phyloP scores from a whole-genome alignment of 176 grass and related monocot genomes.

The Carex cristatella region DNA sequence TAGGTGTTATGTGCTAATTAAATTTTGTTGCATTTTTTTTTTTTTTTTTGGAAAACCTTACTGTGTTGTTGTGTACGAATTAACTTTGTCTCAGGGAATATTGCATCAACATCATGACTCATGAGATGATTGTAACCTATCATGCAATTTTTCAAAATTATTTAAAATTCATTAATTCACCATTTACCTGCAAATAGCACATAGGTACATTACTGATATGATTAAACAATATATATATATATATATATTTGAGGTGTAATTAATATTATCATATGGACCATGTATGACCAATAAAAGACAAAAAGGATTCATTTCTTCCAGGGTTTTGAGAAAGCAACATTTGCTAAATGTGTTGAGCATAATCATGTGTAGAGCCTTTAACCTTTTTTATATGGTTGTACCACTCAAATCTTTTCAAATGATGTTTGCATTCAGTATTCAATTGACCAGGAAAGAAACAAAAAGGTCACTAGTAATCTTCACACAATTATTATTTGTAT shows the following conservation, averaged over 20 bases:
- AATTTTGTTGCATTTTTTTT: background rate
- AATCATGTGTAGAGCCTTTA: background rate
- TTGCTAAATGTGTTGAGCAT: background rate
- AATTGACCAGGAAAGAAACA: conserved; percentile 5
- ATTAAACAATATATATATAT: background rate
- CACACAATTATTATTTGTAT: background rate
- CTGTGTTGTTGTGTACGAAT: background rate
- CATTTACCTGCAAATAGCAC: background rate
- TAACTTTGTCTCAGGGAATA: background rate
- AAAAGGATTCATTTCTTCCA: conserved; percentile 15
- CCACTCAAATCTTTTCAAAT: background rate
- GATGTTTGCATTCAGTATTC: background rate
- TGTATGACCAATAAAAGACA: background rate
- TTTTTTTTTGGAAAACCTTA: background rate
- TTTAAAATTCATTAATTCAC: background rate
- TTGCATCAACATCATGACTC: background rate
- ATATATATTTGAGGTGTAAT: background rate
- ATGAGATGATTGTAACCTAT: background rate
- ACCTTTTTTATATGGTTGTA: background rate
- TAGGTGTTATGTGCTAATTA: too few species aligned
- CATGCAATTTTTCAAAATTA: background rate
- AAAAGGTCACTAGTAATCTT: background rate
- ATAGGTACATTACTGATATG: background rate
- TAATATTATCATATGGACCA: background rate
- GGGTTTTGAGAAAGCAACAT: conserved; percentile 12